Percentiles rank a stretch among this genome's conserved stretches.
Conservation (phyloP, 2,329 filamentous ascomycete species). For the Thyridium curvatum region DNA sequence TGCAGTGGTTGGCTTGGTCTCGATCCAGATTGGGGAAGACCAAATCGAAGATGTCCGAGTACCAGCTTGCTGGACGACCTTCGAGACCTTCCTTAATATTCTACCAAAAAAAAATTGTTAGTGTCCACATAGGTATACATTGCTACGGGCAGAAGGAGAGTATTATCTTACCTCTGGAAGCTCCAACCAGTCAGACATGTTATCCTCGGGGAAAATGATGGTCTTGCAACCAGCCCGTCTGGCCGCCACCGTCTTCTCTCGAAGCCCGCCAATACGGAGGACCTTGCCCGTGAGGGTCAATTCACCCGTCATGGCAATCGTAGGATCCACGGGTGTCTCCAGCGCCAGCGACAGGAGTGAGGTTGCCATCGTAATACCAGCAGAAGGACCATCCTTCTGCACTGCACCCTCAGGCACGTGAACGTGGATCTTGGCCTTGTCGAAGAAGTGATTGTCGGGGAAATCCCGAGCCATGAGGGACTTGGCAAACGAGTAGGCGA, state of each 20-base stretch:
- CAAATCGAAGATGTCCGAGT: constrained; percentile 84
- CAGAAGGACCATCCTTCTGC: constrained; percentile 87
- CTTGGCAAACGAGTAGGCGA: constrained; percentile 96
- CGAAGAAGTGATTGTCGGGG: constrained; percentile 89
- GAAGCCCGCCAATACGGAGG: constrained; percentile 82
- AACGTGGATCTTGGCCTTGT: constrained; percentile 89
- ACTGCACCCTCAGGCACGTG: constrained; percentile 97
- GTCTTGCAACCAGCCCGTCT: constrained; percentile 86
- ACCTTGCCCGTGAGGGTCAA: constrained; percentile 96
- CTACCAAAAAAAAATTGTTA: constrained; percentile 38
- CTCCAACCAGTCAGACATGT: constrained; percentile 95
- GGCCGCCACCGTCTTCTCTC: constrained; percentile 96
- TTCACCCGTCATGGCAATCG: constrained; percentile 96
- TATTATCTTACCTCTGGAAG: constrained; percentile 91
- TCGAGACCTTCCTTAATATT: constrained; percentile 97
- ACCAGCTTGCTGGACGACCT: constrained; percentile 88
- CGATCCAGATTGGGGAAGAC: constrained; percentile 79
- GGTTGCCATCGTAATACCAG: constrained; percentile 98
- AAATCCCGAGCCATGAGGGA: constrained; percentile 78
- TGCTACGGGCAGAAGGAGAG: no score
- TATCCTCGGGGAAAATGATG: constrained; percentile 92
- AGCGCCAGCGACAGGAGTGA: constrained; percentile 81
- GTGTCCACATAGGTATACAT: no score
- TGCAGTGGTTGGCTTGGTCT: constrained; percentile 69
- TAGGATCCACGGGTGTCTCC: constrained; percentile 70